Base-by-base conservation (phyloP, 768 basidiomycete species). In the Tephrocybe sp. region DNA sequence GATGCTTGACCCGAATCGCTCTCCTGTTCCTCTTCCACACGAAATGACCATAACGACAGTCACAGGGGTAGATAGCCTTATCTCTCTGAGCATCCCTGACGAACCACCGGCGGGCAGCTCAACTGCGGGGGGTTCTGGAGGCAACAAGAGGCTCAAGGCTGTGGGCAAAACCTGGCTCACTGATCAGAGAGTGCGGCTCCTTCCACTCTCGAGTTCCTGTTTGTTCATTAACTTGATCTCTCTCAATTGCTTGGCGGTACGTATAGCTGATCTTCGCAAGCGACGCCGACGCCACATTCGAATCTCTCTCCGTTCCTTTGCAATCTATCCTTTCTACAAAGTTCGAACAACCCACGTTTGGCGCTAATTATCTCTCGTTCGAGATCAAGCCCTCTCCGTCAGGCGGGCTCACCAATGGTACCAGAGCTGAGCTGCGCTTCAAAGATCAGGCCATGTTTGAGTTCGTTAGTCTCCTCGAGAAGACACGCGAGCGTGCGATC, bases 341-440 rank as follows among this genome's bases (percentile, higher is more conserved):
- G 55, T 91, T 87, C 61, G 82, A 89, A 56, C 89, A 91, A 62
- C 90, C 90, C 4, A 76, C 81, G 8, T 84, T 92, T 47, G 79
- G 77, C 38, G 65, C 78, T 9, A 92, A 92, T 64, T 87, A 79
- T 55, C 72, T 92, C 40, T 62, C 70, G 0, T 74, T 92, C 56
- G 80, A 84, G 39, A 69, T 92, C 60, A 80, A 76, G 57, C 88
- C 90, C 5, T 75, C 86, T 8, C 61, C 76, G 1, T 81, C 74
- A 11, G 88, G 89, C n/a, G 85, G 84, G 9, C 69, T 91, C 30
- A 77, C 78, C 0, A 67, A 77, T 1, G 86, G 86, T 1, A 86
- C 86, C 12, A 77, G 65, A 44, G 79, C 77, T 3, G 87, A 90
- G 65, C 68, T 91, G 32, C 78, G 88, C 47, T 78, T 88, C 63